A percentile compares a stretch with the other conserved stretches of the same genome.
Evolutionary conservation across 2,329 filamentous ascomycete genomes (phyloP).

Genomic region (Ophiognomonia clavigignenti-juglandacearum): DNA sequence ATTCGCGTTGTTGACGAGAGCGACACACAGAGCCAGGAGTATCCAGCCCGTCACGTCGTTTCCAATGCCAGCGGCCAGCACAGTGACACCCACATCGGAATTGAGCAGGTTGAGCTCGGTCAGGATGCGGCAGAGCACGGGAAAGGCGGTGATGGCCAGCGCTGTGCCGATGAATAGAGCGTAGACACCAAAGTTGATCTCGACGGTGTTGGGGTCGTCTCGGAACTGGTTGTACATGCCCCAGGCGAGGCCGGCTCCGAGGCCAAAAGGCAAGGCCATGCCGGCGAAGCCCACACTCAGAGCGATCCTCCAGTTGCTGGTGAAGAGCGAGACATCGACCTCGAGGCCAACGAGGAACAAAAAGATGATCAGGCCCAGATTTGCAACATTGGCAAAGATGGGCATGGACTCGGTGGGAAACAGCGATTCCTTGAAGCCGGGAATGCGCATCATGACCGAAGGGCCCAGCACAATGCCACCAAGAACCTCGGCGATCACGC

Average conservation of each 20-base stretch:
- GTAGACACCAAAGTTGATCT: constrained; percentile 50
- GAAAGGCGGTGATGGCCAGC: constrained; percentile 86
- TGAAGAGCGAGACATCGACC: constrained; percentile 73
- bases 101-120: constrained; percentile 82
- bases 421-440: constrained; percentile 69
- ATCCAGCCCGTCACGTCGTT: constrained; percentile 94
- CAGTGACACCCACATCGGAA: constrained; percentile 81
- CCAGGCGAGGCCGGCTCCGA: constrained; percentile 76
- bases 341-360: constrained; percentile 85
- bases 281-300: constrained; percentile 72
- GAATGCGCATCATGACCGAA: constrained; percentile 82
- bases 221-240: constrained; percentile 74
- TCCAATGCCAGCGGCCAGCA: constrained; percentile 83
- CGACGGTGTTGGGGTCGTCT: constrained; percentile 30
- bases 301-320: constrained; percentile 76
- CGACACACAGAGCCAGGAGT: constrained; percentile 85
- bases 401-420: constrained; percentile 74
- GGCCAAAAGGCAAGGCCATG: constrained; percentile 76
- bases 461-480: constrained; percentile 78
- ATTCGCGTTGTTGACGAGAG: constrained; percentile 80
- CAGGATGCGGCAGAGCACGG: constrained; percentile 88
- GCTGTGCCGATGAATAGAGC: constrained; percentile 82
- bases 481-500: constrained; percentile 76
- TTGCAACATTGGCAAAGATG: constrained; percentile 71
- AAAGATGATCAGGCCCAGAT: constrained; percentile 78